Base-by-base conservation (phyloP, 495 filamentous ascomycete genomes). In the Aspergillus indologenus region DNA sequence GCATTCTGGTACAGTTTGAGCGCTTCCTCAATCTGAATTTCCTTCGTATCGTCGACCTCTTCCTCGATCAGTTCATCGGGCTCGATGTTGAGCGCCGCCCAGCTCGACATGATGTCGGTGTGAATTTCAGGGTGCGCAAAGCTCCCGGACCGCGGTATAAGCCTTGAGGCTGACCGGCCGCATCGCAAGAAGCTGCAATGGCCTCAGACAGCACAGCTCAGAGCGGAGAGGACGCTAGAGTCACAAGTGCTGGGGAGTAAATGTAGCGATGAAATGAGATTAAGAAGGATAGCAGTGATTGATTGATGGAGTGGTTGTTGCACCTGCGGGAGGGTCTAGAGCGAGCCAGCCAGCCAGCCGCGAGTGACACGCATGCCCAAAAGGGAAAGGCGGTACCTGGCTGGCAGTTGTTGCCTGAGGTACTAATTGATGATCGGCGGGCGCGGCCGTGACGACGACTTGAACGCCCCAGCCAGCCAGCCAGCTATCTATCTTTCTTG, bases 21-120 rank as follows among this genome's bases (percentile, higher is more conserved):
- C 24, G 94, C 91, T 72, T 99, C 94, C 70, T 99, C 94, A 68
- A 98, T 93, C 80, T 93, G 92, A 53, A 99, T 85, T 69, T 98
- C 92, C 74, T 90, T 92, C 46, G 92, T 97, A 60, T 93, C 90
- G 65, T 99, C 94, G 66, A 96, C 75, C 72, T 97, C 94, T 65
- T 94, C 90, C 61, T 96, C 91, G 61, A 87, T 79, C 53, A 88
- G 90, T 61, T 94, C 90, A 67, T 96, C 94, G 8, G 90, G 91
- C 66, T 96, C 91, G 67, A 97, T 83, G 62, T 98, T 98, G 68
- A 97, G 81, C 45, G 94, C 89, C 42, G 85, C 84, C 69, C 91
- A 97, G 62, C 81, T 76, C 53, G 74, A 69, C 75, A 80, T 79
- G 53, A 29, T 68, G 68, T 50, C 42, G 65, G 63, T 54, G 34